These are phyloP conservation scores for Takashimella tepidaria DNA, from an alignment of 1,284 basidiomycete genomes.

Conservation along the genomic window DNA sequence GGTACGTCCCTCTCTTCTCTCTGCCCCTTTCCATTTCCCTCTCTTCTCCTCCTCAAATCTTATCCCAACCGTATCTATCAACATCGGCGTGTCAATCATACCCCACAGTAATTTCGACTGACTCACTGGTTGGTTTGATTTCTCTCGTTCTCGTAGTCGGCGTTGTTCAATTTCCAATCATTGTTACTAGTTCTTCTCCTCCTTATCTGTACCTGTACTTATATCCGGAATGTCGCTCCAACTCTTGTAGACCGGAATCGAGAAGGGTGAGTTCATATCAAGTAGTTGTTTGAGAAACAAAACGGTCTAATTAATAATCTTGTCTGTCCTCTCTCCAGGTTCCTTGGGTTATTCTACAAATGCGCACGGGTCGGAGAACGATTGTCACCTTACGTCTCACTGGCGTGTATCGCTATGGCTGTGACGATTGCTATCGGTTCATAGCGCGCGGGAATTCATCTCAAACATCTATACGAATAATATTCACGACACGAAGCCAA, in stretches of 20 bases:
- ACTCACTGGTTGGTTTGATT: background rate
- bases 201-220: conserved; percentile 95
- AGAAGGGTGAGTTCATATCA: conserved; percentile 65
- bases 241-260: conserved; percentile 89
- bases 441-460: conserved; percentile 17
- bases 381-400: conserved; percentile 72
- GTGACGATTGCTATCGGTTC: conserved; percentile 55
- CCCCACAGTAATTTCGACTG: too few relatives aligned
- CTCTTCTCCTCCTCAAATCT: too few relatives aligned
- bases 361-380: conserved; percentile 84
- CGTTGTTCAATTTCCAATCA: conserved; percentile 96
- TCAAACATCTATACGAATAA: too few relatives aligned
- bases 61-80: too few relatives aligned
- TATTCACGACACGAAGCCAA: too few relatives aligned
- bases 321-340: conserved; percentile 57
- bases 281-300: background rate
- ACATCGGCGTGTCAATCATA: too few relatives aligned
- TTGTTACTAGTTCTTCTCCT: conserved; percentile 88
- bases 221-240: conserved; percentile 83
- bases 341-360: conserved; percentile 88
- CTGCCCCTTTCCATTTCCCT: too few relatives aligned
- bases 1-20: too few relatives aligned
- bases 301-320: too few relatives aligned
- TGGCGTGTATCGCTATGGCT: conserved; percentile 77
- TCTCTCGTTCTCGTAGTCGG: conserved; percentile 81